Percentiles rank a stretch among this genome's conserved stretches.
phyloP scores from a whole-genome alignment of 495 filamentous ascomycete genomes.

The Schizothecium vesticola region DNA sequence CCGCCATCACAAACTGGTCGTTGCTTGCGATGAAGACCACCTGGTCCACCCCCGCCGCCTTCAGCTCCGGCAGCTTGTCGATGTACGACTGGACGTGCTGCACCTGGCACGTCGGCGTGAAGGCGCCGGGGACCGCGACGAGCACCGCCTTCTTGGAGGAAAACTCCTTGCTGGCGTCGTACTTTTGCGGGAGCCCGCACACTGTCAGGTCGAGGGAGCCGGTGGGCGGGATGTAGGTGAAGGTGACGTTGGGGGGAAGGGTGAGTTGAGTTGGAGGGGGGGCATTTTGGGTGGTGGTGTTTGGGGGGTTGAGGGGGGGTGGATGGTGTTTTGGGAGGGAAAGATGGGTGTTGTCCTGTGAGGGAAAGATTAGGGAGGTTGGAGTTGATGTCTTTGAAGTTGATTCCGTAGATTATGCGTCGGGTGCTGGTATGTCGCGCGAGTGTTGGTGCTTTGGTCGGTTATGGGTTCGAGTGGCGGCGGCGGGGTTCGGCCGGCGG shows the following conservation, averaged over 20 bases:
- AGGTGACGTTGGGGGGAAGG: slow-evolving; percentile 75
- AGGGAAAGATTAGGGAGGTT: too few relatives aligned
- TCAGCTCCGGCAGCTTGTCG: slow-evolving; percentile 63
- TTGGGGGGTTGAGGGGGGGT: not conserved
- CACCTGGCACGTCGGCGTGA: slow-evolving; percentile 90
- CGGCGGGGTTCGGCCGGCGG: not conserved
- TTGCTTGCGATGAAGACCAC: slow-evolving; percentile 85
- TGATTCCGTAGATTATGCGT: not conserved
- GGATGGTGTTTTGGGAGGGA: not conserved
- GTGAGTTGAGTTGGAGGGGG: slow-evolving; percentile 70
- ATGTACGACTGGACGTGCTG: slow-evolving; percentile 85
- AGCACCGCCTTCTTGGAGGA: slow-evolving; percentile 85
- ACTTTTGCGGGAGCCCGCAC: slow-evolving; percentile 75
- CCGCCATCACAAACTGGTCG: slow-evolving; percentile 88
- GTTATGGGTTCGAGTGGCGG: not conserved
- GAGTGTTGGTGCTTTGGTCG: slow-evolving; percentile 14
- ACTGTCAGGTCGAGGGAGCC: slow-evolving; percentile 60
- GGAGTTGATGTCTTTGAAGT: not conserved
- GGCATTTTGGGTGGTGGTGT: slow-evolving; percentile 51
- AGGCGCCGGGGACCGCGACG: slow-evolving; percentile 87
- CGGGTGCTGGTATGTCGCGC: slow-evolving; percentile 75
- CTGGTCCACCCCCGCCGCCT: slow-evolving; percentile 79
- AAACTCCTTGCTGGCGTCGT: slow-evolving; percentile 82
- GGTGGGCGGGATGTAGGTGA: slow-evolving; percentile 71
- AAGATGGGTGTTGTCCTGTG: not conserved